Evolutionary conservation across 2,329 filamentous ascomycete genomes (phyloP).

Genomic region (Harringtonia lauricola): DNA sequence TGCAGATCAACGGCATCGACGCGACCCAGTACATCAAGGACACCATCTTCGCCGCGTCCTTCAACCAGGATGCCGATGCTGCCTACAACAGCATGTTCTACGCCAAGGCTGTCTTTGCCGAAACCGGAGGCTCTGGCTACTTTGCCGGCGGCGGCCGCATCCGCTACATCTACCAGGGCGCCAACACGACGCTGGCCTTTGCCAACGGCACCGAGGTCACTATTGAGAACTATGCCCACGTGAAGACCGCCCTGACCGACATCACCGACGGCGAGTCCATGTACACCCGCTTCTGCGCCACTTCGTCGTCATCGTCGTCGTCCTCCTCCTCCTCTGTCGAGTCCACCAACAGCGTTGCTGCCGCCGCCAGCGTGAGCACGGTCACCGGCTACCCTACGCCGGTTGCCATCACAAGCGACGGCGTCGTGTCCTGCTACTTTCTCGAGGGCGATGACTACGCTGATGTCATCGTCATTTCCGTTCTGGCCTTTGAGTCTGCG

Average conservation of each 20-base stretch:
- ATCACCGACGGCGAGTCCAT: slow-evolving; percentile 21
- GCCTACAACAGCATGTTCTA: slow-evolving; percentile 29
- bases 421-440: slow-evolving; percentile 23
- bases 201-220: slow-evolving; percentile 22
- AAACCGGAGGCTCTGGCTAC: slow-evolving; percentile 14
- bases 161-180: slow-evolving; percentile 18
- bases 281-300: slow-evolving; percentile 22
- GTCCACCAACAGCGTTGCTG: background rate
- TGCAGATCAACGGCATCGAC: slow-evolving; percentile 18
- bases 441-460: slow-evolving; percentile 18
- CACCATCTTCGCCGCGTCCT: slow-evolving; percentile 25
- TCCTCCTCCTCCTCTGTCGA: too few species aligned
- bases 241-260: slow-evolving; percentile 18
- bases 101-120: slow-evolving; percentile 12
- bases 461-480: slow-evolving; percentile 21
- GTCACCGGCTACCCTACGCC: slow-evolving; percentile 17
- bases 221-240: slow-evolving; percentile 19
- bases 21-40: slow-evolving; percentile 27
- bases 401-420: slow-evolving; percentile 17
- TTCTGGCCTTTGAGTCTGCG: slow-evolving; percentile 16
- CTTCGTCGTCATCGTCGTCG: slow-evolving; percentile 1
- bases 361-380: background rate
- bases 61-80: slow-evolving; percentile 18
- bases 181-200: slow-evolving; percentile 24
- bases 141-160: slow-evolving; percentile 22